Evolutionary conservation across 1,284 basidiomycete species (phyloP).

Genomic region (Xanthoconium separans): DNA sequence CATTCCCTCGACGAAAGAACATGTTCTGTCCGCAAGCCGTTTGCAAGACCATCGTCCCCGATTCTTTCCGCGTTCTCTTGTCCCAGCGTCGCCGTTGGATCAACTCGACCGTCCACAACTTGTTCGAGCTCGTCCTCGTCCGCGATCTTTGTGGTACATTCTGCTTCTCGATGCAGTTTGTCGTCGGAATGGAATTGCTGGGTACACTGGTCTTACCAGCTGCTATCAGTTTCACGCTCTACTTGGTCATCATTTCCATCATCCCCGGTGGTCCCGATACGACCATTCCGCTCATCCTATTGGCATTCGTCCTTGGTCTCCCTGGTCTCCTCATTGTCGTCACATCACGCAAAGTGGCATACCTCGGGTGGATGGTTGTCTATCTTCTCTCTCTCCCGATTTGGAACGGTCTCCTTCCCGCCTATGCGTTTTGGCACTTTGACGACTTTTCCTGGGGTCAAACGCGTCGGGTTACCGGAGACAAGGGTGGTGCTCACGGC

Average conservation of each 20-base stretch:
- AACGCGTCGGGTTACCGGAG: conserved; percentile 84
- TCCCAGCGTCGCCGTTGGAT: conserved; percentile 99
- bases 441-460: conserved; percentile 99
- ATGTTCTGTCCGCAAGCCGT: conserved; percentile 98
- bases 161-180: conserved; percentile 98
- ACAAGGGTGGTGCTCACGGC: conserved; percentile 71
- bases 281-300: conserved; percentile 91
- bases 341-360: conserved; percentile 91
- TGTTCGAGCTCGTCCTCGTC: conserved; percentile 91
- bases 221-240: conserved; percentile 94
- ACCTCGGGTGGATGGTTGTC: conserved; percentile 96
- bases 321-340: conserved; percentile 94
- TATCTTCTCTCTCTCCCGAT: conserved; percentile 92
- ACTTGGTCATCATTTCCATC: conserved; percentile 85
- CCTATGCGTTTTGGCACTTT: conserved; percentile 98
- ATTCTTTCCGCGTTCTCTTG: conserved; percentile 91
- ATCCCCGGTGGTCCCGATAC: conserved; percentile 79
- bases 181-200: conserved; percentile 96
- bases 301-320: conserved; percentile 92
- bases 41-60: conserved; percentile 97
- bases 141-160: conserved; percentile 94
- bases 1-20: conserved; percentile 99
- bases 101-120: conserved; percentile 98
- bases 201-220: conserved; percentile 97
- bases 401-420: conserved; percentile 94